These are phyloP conservation scores for Puccinia brachypodii DNA, from an alignment of 1,284 basidiomycete genomes.

Conservation along the genomic window DNA sequence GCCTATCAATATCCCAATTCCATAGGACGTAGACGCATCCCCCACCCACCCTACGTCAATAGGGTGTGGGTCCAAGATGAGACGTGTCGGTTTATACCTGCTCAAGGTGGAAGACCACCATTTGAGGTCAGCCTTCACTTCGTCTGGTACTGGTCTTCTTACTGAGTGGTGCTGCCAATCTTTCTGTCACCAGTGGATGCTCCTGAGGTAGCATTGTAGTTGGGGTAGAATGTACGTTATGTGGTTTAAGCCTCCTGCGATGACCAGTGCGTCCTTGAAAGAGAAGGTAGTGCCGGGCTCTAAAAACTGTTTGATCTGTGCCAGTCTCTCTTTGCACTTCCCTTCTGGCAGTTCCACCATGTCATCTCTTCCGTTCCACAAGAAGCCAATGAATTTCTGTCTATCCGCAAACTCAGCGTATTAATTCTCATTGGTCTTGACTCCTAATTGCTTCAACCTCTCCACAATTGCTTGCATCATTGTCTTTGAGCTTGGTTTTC, in stretches of 20 bases:
- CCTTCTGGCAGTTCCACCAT: background rate
- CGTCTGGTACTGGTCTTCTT: background rate
- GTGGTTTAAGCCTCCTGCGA: background rate
- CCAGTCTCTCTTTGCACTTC: background rate
- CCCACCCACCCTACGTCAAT: background rate
- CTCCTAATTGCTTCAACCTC: background rate
- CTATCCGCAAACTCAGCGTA: background rate
- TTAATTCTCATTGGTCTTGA: background rate
- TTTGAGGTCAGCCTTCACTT: background rate
- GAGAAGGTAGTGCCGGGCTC: no score
- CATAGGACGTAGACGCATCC: background rate
- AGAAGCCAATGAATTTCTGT: slow-evolving; percentile 16
- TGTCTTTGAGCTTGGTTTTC: background rate
- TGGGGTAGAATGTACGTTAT: background rate
- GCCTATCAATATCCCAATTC: background rate
- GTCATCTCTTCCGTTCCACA: background rate
- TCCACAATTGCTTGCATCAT: background rate
- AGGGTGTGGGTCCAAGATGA: background rate
- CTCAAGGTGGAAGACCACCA: background rate
- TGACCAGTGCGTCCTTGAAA: background rate
- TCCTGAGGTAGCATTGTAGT: background rate
- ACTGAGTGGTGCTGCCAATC: background rate
- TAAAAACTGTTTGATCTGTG: background rate
- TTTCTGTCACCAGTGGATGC: background rate
- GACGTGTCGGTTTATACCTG: background rate